Percentiles rank a stretch among this genome's conserved stretches.
phyloP scores from a whole-genome alignment of 495 filamentous ascomycete genomes.

The Xanthoparmelia taractica region DNA sequence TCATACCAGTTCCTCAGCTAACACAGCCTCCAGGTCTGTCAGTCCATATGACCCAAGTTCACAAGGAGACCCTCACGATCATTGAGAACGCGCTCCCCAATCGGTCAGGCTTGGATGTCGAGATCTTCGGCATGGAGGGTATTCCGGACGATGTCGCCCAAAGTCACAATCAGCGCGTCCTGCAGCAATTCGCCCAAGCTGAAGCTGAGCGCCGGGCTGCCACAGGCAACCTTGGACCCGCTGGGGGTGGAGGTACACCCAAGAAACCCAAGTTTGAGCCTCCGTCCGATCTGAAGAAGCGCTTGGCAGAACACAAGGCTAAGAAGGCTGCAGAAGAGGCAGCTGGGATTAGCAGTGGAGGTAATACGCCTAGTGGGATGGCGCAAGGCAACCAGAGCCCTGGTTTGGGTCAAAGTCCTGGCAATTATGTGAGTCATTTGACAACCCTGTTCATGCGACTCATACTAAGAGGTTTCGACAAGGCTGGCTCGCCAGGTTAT shows the following conservation, averaged over 20 bases:
- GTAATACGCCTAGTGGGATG: slow-evolving; percentile 50
- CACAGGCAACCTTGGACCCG: slow-evolving; percentile 72
- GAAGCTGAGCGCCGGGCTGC: slow-evolving; percentile 73
- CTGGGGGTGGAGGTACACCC: slow-evolving; percentile 38
- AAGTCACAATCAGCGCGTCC: slow-evolving; percentile 76
- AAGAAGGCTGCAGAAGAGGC: slow-evolving; percentile 54
- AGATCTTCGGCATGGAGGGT: slow-evolving; percentile 98
- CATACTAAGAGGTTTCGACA: not conserved
- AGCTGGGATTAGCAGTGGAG: slow-evolving; percentile 50
- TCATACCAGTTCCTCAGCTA: not conserved
- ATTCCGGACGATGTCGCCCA: slow-evolving; percentile 79
- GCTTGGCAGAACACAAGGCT: slow-evolving; percentile 72
- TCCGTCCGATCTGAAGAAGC: slow-evolving; percentile 69
- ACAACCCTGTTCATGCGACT: not conserved
- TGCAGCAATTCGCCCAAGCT: slow-evolving; percentile 71
- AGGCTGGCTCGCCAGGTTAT: slow-evolving; percentile 27
- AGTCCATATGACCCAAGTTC: slow-evolving; percentile 96
- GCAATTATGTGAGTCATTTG: slow-evolving; percentile 45
- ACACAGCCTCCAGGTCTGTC: slow-evolving; percentile 58
- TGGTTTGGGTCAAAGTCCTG: slow-evolving; percentile 45
- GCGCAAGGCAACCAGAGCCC: slow-evolving; percentile 48
- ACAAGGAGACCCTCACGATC: slow-evolving; percentile 77
- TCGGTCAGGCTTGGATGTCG: slow-evolving; percentile 73
- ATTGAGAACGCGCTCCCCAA: slow-evolving; percentile 90
- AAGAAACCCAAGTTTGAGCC: slow-evolving; percentile 80